Conservation (phyloP, 805 yeast genomes). For the Saturnispora dispora region DNA sequence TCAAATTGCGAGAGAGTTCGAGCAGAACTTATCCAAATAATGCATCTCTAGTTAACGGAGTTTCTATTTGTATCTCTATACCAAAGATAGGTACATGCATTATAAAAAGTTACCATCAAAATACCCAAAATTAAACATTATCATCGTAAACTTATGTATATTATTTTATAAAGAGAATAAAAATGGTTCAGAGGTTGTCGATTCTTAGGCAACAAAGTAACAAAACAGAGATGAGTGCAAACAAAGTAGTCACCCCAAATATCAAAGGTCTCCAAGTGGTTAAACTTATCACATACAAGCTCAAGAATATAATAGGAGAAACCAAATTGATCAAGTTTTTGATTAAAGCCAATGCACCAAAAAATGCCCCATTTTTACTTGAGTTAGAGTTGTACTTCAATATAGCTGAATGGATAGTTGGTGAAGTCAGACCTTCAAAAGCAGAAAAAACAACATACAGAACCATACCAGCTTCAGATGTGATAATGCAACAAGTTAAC, state of each 20-base stretch:
- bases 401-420: slow-evolving; percentile 49
- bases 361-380: slow-evolving; percentile 56
- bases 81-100: background rate
- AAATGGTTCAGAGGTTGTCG: background rate
- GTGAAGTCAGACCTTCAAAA: slow-evolving; percentile 43
- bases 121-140: background rate
- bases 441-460: slow-evolving; percentile 32
- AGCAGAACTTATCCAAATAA: background rate
- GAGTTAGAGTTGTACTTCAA: slow-evolving; percentile 50
- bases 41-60: background rate
- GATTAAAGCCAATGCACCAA: slow-evolving; percentile 58
- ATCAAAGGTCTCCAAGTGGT: slow-evolving; percentile 28
- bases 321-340: slow-evolving; percentile 41
- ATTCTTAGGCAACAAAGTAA: slow-evolving; percentile 3
- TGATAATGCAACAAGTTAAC: slow-evolving; percentile 30
- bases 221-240: background rate
- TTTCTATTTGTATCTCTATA: background rate
- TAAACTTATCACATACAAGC: slow-evolving; percentile 39
- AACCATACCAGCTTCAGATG: slow-evolving; percentile 28
- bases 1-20: slow-evolving; percentile 9
- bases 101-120: background rate
- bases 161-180: background rate
- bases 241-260: slow-evolving; percentile 1
- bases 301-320: slow-evolving; percentile 40
- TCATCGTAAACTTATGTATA: background rate